Conservation (phyloP, 139 green algal genomes). For the Chloropicon primus region DNA sequence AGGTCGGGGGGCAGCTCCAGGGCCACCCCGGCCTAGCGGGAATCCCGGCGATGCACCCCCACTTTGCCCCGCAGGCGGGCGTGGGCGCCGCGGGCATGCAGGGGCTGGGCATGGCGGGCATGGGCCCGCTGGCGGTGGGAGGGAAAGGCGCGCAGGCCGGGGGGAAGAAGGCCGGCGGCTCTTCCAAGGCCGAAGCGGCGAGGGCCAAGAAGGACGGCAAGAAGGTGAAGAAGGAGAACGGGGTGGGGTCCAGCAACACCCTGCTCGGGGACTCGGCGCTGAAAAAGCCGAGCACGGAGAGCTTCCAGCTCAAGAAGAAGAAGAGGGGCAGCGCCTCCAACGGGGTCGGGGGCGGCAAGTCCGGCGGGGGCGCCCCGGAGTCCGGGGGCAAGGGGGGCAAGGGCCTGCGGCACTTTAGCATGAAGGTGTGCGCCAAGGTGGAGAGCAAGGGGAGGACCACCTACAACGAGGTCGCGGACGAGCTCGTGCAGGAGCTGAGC, state of each 20-base stretch:
- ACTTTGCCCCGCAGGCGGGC: too few relatives aligned
- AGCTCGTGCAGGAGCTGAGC: slow-evolving; percentile 61
- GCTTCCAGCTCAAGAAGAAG: neutral
- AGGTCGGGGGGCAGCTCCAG: too few relatives aligned
- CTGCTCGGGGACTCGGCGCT: neutral
- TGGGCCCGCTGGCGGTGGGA: neutral
- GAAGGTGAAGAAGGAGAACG: too few relatives aligned
- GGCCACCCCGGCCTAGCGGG: too few relatives aligned
- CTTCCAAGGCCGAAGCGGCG: too few relatives aligned
- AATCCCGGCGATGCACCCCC: too few relatives aligned
- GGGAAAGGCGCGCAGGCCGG: neutral
- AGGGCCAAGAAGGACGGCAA: neutral
- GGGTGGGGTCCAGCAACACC: too few relatives aligned
- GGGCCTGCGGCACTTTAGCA: slow-evolving; percentile 64
- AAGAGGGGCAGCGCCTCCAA: neutral
- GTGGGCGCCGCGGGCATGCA: too few relatives aligned
- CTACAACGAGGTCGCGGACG: slow-evolving; percentile 94
- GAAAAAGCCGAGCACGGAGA: neutral
- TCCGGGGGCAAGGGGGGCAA: slow-evolving; percentile 24
- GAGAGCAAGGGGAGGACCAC: slow-evolving; percentile 64
- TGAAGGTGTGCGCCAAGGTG: slow-evolving; percentile 80
- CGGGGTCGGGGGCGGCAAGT: neutral
- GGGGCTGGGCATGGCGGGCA: too few relatives aligned
- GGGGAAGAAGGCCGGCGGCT: neutral
- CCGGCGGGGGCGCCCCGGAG: neutral